phyloP scores from a whole-genome alignment of 148 eudicot species.

The Pharnaceum exiguum region DNA sequence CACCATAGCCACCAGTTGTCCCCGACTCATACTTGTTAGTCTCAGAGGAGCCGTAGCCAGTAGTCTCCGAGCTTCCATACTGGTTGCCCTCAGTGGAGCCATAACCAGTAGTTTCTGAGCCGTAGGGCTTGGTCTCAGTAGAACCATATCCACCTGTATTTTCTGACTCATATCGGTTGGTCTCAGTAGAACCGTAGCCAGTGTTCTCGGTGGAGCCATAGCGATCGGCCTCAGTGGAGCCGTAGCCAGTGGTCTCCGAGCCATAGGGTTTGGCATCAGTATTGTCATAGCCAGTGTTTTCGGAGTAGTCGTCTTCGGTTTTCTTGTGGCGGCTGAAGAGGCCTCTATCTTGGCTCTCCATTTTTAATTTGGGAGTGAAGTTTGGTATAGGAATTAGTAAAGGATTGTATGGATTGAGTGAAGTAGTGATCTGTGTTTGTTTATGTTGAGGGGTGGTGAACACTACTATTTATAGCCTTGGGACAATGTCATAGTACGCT shows the following conservation, averaged over 20 bases:
- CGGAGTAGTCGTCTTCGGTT: conserved; percentile 8
- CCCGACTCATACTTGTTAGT: background rate
- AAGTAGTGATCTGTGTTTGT: too few species aligned
- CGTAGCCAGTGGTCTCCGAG: conserved; percentile 2
- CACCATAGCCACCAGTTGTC: background rate
- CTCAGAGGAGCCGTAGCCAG: conserved; percentile 1
- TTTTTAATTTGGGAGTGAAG: background rate
- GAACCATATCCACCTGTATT: background rate
- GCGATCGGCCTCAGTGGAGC: conserved; percentile 6
- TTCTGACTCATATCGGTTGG: background rate
- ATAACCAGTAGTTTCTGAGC: background rate
- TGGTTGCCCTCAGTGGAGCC: conserved; percentile 2
- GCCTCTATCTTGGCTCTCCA: background rate
- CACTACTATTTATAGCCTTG: too few species aligned
- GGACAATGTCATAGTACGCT: too few species aligned
- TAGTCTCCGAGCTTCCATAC: background rate
- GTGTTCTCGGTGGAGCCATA: conserved; percentile 4
- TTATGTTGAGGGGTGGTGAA: too few species aligned
- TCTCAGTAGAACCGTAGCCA: conserved; percentile 7
- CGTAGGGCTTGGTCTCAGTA: background rate
- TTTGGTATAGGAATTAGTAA: background rate
- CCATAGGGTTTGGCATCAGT: conserved; percentile 15
- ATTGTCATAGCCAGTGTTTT: conserved; percentile 8
- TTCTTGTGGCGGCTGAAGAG: conserved; percentile 26
- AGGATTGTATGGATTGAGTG: background rate